These are phyloP conservation scores for Penicillium nordicum DNA, from an alignment of 2,329 filamentous ascomycete genomes.

Conservation along the genomic window DNA sequence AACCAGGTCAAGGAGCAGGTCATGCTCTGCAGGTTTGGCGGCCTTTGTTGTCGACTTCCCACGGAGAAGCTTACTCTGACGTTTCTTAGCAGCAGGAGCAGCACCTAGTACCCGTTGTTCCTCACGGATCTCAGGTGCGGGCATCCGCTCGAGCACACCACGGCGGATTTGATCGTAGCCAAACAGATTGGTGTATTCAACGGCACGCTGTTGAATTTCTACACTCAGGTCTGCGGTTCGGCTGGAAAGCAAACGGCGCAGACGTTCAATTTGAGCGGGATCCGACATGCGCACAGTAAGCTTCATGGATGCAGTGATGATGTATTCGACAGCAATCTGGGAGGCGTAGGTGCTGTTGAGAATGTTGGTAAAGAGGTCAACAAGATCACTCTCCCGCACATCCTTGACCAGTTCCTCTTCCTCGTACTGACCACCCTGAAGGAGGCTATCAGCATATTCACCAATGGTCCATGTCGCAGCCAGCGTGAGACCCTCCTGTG, in stretches of 20 bases:
- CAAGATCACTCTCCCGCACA: slow-evolving; percentile 82
- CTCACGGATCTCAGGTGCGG: slow-evolving; percentile 92
- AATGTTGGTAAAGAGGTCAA: slow-evolving; percentile 89
- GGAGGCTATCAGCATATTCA: slow-evolving; percentile 88
- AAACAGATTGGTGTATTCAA: slow-evolving; percentile 96
- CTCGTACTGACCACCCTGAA: slow-evolving; percentile 86
- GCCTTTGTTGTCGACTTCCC: slow-evolving; percentile 73
- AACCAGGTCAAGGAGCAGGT: slow-evolving; percentile 90
- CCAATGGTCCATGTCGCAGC: slow-evolving; percentile 97
- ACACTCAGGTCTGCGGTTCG: slow-evolving; percentile 87
- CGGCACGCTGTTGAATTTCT: slow-evolving; percentile 91
- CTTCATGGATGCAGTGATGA: slow-evolving; percentile 92
- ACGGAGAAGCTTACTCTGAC: slow-evolving; percentile 60
- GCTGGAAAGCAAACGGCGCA: slow-evolving; percentile 71
- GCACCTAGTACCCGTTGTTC: slow-evolving; percentile 87
- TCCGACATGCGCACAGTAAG: slow-evolving; percentile 85
- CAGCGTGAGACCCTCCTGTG: slow-evolving; percentile 90
- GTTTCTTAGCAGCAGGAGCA: slow-evolving; percentile 65
- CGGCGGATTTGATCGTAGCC: slow-evolving; percentile 79
- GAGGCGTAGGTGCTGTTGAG: slow-evolving; percentile 92
- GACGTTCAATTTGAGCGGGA: slow-evolving; percentile 76
- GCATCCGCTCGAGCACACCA: slow-evolving; percentile 97
- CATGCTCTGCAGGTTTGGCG: slow-evolving; percentile 82
- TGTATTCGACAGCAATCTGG: slow-evolving; percentile 90
- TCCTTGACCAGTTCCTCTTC: slow-evolving; percentile 82